Evolutionary conservation across 495 filamentous ascomycete species (phyloP).

Genomic region (Rusavskia elegans): DNA sequence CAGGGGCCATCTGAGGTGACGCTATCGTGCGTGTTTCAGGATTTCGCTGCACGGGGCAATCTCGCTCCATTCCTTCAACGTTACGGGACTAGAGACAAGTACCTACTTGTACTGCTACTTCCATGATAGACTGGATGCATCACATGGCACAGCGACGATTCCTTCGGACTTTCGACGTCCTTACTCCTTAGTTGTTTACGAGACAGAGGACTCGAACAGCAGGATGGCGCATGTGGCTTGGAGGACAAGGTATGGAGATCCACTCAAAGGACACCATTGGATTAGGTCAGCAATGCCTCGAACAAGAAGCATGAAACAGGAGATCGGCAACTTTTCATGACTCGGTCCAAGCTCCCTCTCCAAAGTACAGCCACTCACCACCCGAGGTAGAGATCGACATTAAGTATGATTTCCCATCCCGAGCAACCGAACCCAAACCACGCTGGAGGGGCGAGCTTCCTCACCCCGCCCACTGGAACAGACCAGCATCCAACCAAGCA

Average conservation of each 20-base stretch:
- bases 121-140: neutral
- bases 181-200: no score
- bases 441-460: neutral
- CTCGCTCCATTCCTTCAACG: neutral
- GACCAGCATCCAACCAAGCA: no score
- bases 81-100: neutral
- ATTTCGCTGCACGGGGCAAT: neutral
- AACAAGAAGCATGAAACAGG: neutral
- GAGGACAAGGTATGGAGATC: neutral
- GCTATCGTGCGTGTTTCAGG: neutral
- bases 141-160: neutral
- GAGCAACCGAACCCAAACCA: neutral
- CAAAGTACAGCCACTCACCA: neutral
- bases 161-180: no score
- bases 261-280: neutral
- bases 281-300: neutral
- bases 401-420: neutral
- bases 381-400: neutral
- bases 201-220: neutral
- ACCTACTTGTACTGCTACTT: neutral
- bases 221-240: neutral
- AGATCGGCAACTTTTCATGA: neutral
- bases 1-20: neutral
- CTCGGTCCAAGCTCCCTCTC: neutral
- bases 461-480: neutral